A percentile compares a stretch with the other conserved stretches of the same genome.
These are phyloP conservation scores for Aspergillus awamori DNA, from an alignment of 2,329 filamentous ascomycete genomes.

Conservation along the genomic window DNA sequence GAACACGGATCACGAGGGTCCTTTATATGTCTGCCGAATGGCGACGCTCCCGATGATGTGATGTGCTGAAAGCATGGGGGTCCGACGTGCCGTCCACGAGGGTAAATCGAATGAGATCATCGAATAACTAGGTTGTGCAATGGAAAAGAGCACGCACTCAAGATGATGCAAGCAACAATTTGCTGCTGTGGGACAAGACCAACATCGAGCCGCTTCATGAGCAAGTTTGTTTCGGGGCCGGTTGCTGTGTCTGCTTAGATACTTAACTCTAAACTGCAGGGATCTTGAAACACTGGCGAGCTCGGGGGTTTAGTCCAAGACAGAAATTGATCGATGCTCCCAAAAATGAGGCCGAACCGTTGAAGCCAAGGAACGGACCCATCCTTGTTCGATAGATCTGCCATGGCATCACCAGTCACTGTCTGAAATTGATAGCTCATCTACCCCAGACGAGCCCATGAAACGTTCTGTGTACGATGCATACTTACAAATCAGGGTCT, in stretches of 20 bases:
- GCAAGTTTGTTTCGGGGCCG: not conserved
- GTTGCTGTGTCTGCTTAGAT: not conserved
- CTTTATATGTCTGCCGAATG: conserved; percentile 1
- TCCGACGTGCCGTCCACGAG: not conserved
- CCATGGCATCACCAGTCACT: not conserved
- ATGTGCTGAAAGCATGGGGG: not conserved
- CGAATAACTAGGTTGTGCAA: not conserved
- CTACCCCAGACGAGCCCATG: not conserved
- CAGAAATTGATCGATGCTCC: not conserved
- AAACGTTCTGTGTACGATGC: not conserved
- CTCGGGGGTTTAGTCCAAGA: not conserved
- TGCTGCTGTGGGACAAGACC: not conserved
- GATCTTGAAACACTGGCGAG: conserved; percentile 3
- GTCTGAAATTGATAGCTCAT: not conserved
- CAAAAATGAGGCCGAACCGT: not conserved
- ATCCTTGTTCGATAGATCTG: not conserved
- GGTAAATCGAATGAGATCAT: not conserved
- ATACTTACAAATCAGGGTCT: not conserved
- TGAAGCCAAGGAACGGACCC: not conserved
- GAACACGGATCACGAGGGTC: not conserved
- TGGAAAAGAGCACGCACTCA: not conserved
- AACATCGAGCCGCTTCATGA: not conserved
- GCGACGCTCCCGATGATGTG: not conserved
- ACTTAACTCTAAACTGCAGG: not conserved
- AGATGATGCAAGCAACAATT: not conserved